Base-by-base conservation (phyloP, 2,329 filamentous ascomycete genomes). In the Colletotrichum magnum region DNA sequence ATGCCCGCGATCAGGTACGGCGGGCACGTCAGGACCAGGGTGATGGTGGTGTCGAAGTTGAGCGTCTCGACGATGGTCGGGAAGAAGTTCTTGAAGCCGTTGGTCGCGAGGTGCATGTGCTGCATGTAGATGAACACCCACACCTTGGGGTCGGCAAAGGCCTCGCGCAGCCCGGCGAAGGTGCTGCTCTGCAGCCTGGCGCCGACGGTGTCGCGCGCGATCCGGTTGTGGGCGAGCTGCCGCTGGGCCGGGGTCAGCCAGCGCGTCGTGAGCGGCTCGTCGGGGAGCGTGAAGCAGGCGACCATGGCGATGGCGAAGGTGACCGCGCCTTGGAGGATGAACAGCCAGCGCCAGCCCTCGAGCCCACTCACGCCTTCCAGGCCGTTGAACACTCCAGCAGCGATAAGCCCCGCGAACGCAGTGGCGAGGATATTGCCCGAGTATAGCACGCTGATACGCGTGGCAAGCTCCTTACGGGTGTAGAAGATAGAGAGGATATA, bases 401-500 rank as follows among this genome's bases (percentile, higher is more conserved):
- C 82, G 36, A 86, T 82, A 16, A 85, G 75, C 5, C 84, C 83
- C 0, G 79, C 80, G 45, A 85, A 84, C 1, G 80, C 79, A 0
- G 76, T 79, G 4, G 78, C 76, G 9, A 79, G 68, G 12, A 80
- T 75, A 16, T 78, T 79, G 1, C 80, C 81, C 0, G 82, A 79
- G 64, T 86, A 86, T 4, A 86, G 75, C 62, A 85, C 80, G 5
- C 82, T 79, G 26, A 84, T 81, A 52, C 83, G 76, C 1, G 79
- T 75, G 10, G 80, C 77, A 28, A 85, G 72, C 72, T 84, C 82
- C 72, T 86, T 84, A 24, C 85, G 78, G 2, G 85, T 88, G 75
- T 89, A 89, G 77, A 86, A 89, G 39, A 86, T 83, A 0, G 83
- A 84, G 4, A 89, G 77, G 45, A 87, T 81, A 50, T 78, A 79